Base-by-base conservation (phyloP, 2,329 filamentous ascomycete species). In the Pleurostoma richardsiae region DNA sequence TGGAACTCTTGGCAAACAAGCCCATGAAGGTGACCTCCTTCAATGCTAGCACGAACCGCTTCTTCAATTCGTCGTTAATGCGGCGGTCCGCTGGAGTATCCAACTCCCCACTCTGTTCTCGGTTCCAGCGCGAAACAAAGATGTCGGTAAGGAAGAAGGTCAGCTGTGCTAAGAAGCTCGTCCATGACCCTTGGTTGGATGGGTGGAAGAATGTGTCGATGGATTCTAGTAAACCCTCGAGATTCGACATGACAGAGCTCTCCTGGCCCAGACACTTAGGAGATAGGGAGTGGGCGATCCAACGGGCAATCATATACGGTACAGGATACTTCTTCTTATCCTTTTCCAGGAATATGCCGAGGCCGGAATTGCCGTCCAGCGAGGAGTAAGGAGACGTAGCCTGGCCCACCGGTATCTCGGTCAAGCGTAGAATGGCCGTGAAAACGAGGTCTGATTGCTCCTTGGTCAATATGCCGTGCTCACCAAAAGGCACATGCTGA, bases 121-220 rank as follows among this genome's bases (percentile, higher is more conserved):
- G 83, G 62, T 99, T 97, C 91, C 91, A 99, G 44, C 94, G 85
- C 70, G 95, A 94, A 40, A 99, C 89, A 64, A 99, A 99, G 58
- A 95, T 91, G 63, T 99, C 94, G 3, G 91, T 86, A 5, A 99
- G 75, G 65, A 95, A 96, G 63, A 91, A 91, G 4, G 94, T 88
- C 45, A 99, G 76, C 65, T 97, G 92, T 3, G 90, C 86, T 40
- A 99, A 72, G 54, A 92, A 87, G 58, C 83, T 90, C 2, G 92
- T 95, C 94, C 94, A 99, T 10, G 74, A 74, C 10, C 94, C 94
- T 44, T 92, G 88, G 64, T 99, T 99, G 3, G 94, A 99, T 3
- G 94, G 94, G 59, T 99, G 94, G 74, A 96, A 99, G 67, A 99
- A 99, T 1, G 94, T 99, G 65, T 99, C 94, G 41, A 97, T 86